These are phyloP conservation scores for Xylaria sp. DNA, from an alignment of 2,329 filamentous ascomycete genomes.

Conservation along the genomic window DNA sequence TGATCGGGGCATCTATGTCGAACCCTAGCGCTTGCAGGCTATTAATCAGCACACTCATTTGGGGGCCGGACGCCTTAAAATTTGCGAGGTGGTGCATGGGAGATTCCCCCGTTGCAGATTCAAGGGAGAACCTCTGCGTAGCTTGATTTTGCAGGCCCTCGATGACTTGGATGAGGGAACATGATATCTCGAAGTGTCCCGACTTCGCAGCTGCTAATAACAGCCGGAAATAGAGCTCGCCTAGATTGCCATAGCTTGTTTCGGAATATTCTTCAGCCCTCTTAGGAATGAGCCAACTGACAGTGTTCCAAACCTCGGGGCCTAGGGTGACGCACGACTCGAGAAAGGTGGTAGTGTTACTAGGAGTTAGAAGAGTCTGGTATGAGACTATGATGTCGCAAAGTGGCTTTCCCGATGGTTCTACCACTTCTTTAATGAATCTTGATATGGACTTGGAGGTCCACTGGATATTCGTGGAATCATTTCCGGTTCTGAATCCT, in stretches of 20 bases:
- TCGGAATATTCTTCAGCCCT: not conserved
- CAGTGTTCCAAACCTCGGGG: not conserved
- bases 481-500: not conserved
- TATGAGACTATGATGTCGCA: not conserved
- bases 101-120: not conserved
- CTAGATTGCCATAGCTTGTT: constrained; percentile 5
- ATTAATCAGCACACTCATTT: not conserved
- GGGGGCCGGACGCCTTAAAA: not conserved
- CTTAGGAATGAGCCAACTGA: not conserved
- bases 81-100: constrained; percentile 4
- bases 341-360: not conserved
- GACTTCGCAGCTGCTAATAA: constrained; percentile 1
- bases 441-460: not conserved
- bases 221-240: not conserved
- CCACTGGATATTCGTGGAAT: not conserved
- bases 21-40: not conserved
- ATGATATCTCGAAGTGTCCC: not conserved
- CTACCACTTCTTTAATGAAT: not conserved
- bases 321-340: not conserved
- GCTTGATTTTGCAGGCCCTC: not conserved
- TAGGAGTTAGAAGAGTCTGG: constrained; percentile 2
- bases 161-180: not conserved
- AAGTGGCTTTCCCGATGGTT: not conserved
- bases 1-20: constrained; percentile 3
- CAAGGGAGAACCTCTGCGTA: not conserved